Conservation (phyloP, 2,329 filamentous ascomycete genomes). For the Aschersonia sp. region DNA sequence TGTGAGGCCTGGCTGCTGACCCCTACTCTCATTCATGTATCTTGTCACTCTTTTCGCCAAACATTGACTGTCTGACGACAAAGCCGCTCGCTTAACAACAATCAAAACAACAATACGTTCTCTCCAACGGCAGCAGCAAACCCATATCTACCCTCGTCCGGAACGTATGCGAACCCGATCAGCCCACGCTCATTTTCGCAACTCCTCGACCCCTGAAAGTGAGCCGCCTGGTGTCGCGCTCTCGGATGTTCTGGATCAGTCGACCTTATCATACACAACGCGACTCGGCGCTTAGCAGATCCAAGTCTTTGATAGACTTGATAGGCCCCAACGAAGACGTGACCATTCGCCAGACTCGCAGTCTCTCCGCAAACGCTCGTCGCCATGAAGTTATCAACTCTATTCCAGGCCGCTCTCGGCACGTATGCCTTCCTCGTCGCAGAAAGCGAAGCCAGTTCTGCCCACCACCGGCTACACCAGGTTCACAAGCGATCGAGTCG, state of each 20-base stretch:
- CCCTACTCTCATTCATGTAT: background rate
- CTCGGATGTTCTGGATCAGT: background rate
- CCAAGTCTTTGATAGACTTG: slow-evolving; percentile 1
- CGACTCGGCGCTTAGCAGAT: background rate
- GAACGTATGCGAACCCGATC: background rate
- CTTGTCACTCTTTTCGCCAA: slow-evolving; percentile 1
- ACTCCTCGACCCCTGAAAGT: background rate
- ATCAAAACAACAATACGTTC: no score
- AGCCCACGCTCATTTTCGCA: background rate
- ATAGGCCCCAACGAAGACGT: no score
- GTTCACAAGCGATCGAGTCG: slow-evolving; percentile 21
- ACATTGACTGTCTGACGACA: background rate
- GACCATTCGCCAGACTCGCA: background rate
- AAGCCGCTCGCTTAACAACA: no score
- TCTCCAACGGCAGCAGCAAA: no score
- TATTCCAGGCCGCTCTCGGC: slow-evolving; percentile 32
- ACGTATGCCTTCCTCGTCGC: slow-evolving; percentile 30
- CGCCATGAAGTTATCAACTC: slow-evolving; percentile 38
- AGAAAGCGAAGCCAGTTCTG: slow-evolving; percentile 17
- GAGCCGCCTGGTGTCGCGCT: background rate
- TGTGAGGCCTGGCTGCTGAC: background rate
- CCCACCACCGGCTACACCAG: slow-evolving; percentile 20
- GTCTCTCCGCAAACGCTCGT: background rate
- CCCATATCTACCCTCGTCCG: background rate
- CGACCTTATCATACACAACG: background rate